phyloP scores from a whole-genome alignment of 768 basidiomycete genomes.

The Hygrophoropsis aurantiaca region DNA sequence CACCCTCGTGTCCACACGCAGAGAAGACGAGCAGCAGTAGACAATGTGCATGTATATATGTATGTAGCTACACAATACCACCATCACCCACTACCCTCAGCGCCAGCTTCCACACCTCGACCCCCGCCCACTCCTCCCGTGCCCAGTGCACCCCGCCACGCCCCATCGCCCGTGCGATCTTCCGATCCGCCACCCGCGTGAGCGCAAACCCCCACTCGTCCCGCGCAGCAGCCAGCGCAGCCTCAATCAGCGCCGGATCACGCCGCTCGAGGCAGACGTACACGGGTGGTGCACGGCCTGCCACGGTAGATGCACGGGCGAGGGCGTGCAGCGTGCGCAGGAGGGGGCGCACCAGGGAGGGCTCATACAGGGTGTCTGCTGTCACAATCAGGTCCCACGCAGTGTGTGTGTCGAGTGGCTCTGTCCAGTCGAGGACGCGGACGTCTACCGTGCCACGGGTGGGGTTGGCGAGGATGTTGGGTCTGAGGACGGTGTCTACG shows the following conservation, averaged over 20 bases:
- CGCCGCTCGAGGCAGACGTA: conserved; percentile 64
- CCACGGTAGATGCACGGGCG: conserved; percentile 35
- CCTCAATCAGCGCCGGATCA: conserved; percentile 65
- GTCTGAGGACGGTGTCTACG: conserved; percentile 57
- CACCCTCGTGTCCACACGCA: conserved; percentile 54
- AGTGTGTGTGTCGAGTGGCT: conserved; percentile 27
- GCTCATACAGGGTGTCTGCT: conserved; percentile 79
- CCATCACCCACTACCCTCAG: too few relatives aligned
- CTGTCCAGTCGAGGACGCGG: conserved; percentile 70
- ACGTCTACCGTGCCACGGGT: conserved; percentile 52
- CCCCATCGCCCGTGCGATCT: conserved; percentile 59
- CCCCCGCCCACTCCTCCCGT: conserved; percentile 72
- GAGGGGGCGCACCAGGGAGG: conserved; percentile 63
- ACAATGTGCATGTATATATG: too few relatives aligned
- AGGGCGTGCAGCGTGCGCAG: conserved; percentile 64
- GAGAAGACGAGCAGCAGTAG: conserved; percentile 57
- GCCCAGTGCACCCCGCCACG: conserved; percentile 61
- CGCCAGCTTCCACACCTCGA: conserved; percentile 81
- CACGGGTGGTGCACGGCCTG: conserved; percentile 44
- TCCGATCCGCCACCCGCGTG: conserved; percentile 56
- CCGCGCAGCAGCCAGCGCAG: conserved; percentile 55
- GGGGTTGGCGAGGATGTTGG: conserved; percentile 58
- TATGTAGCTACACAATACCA: too few relatives aligned
- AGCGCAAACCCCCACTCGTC: conserved; percentile 56
- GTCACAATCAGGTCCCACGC: conserved; percentile 79